phyloP scores from a whole-genome alignment of 495 filamentous ascomycete genomes.

The Penicillium turbatum region DNA sequence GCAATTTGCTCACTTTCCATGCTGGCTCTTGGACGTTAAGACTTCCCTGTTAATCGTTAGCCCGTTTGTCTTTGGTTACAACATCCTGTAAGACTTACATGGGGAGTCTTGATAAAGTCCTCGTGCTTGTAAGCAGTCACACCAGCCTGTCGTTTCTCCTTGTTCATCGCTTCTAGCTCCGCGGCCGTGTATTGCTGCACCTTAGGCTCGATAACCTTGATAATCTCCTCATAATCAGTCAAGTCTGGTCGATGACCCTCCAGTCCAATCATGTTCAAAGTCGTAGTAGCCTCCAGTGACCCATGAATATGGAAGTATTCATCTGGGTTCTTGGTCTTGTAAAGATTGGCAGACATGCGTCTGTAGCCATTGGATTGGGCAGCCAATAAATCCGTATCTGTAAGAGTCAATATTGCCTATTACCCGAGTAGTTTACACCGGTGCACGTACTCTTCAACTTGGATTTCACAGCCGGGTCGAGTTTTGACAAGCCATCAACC shows the following conservation, averaged over 20 bases:
- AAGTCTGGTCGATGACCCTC: conserved; percentile 57
- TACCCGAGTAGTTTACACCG: neutral
- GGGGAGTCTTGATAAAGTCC: conserved; percentile 57
- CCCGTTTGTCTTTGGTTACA: neutral
- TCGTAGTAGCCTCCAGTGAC: conserved; percentile 64
- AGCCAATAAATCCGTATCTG: conserved; percentile 65
- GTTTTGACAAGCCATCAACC: conserved; percentile 64
- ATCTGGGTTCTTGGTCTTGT: conserved; percentile 59
- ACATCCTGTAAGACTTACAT: conserved; percentile 41
- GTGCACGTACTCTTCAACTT: conserved; percentile 55
- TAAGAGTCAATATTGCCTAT: conserved; percentile 15
- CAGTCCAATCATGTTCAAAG: conserved; percentile 68
- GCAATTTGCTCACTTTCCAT: conserved; percentile 50
- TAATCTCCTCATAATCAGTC: conserved; percentile 61
- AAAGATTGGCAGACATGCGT: conserved; percentile 70
- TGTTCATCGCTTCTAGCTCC: conserved; percentile 64
- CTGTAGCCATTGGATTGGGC: conserved; percentile 72
- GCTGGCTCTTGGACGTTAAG: conserved; percentile 45
- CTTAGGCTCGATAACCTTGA: conserved; percentile 61
- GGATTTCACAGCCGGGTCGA: conserved; percentile 54
- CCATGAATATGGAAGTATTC: conserved; percentile 78
- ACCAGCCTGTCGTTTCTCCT: conserved; percentile 59
- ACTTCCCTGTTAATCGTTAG: conserved; percentile 39
- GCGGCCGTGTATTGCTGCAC: conserved; percentile 58
- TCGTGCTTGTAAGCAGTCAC: conserved; percentile 61